phyloP scores from a whole-genome alignment of 306 rosid genomes.

The Cucumis cinereus region DNA sequence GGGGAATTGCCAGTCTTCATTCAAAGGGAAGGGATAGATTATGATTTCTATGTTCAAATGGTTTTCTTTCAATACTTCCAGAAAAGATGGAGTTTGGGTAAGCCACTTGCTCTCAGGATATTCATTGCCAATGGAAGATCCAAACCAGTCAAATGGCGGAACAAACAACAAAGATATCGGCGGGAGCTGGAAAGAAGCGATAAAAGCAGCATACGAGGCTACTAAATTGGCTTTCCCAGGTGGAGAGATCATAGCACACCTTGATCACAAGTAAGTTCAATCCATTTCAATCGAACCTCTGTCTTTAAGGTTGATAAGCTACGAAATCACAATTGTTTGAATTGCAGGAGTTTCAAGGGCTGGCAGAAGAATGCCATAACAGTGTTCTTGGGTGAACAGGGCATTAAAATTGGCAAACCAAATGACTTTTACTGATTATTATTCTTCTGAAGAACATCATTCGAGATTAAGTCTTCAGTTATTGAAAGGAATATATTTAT shows the following conservation, averaged over 20 bases:
- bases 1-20: not conserved
- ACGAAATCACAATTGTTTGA: not conserved
- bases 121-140: constrained; percentile 95
- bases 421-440: constrained; percentile 42
- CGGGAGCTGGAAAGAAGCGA: constrained; percentile 82
- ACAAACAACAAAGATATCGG: constrained; percentile 36
- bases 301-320: not conserved
- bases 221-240: constrained; percentile 72
- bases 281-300: not conserved
- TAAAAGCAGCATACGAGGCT: constrained; percentile 61
- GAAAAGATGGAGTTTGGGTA: constrained; percentile 92
- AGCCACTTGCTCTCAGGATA: constrained; percentile 96
- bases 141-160: constrained; percentile 44
- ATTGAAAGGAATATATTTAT: not conserved
- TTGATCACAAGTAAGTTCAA: constrained; percentile 78
- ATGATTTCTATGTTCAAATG: not conserved
- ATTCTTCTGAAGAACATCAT: not conserved
- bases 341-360: constrained; percentile 81
- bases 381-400: constrained; percentile 46
- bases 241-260: constrained; percentile 89
- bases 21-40: not conserved
- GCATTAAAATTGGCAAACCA: constrained; percentile 59
- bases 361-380: constrained; percentile 92
- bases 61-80: constrained; percentile 16
- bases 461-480: not conserved